Evolutionary conservation across 306 rosid species (phyloP), one percentile per base, ranked within the genome.

Genomic region (Lithocarpus polystachyus): DNA sequence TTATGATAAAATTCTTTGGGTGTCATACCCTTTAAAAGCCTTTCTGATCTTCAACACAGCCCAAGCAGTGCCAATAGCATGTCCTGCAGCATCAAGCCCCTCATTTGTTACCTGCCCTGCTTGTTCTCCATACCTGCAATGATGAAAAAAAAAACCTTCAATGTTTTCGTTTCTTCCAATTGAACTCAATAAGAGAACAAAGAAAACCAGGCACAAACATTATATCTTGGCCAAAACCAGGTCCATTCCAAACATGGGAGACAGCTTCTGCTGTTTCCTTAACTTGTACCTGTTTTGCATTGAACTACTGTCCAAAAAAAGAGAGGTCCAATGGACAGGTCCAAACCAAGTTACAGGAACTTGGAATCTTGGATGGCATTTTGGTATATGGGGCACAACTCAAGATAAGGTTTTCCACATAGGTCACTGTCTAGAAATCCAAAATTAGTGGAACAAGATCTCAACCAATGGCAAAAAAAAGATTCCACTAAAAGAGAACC

Each of bases 31-130:
- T n/a, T n/a, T 94, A 3, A 92, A 77, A 71, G 96, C 98, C 53
- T 89, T 92, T 11, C 97, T 87, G 14, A 94, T 80, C 80, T 94
- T 94, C 77, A 94, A 92, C 28, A 92, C 98, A 0, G 98, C 90
- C 98, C 97, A 92, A 5, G 98, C 96, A 8, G 94, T 83, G 69
- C 98, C 98, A 33, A 92, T 35, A 1, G 93, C 98, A 77, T 92
- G 86, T 59, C 98, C 98, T 67, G 98, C 96, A 0, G 97, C 96
- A 2, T 60, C 93, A 31, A 94, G 76, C 4, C 98, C 98, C 86
- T 89, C 96, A 59, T 89, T 90, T n/a, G 97, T 92, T 23, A 71
- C 91, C 74, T 84, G 6, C 0, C 59, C 94, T 29, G 97, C 97
- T 84, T 88, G 70, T 68, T 90, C 93, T 79, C 98, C 98, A 68